Conservation (phyloP, 768 basidiomycete genomes). For the Sutorius australiensis region DNA sequence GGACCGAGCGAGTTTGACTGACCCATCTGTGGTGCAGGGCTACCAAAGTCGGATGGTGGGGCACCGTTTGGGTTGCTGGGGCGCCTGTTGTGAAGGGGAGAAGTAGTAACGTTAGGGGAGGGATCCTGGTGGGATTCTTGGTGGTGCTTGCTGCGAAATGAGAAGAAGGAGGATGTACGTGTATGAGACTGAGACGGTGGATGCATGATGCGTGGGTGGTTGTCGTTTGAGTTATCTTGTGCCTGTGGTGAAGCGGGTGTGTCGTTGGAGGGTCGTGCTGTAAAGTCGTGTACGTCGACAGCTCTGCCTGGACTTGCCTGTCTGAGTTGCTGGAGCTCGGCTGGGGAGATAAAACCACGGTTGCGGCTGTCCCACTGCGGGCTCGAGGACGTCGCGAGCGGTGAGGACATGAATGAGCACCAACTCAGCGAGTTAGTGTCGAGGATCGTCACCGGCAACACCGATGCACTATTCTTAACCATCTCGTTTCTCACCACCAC, state of each 20-base stretch:
- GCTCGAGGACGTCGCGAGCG: constrained; percentile 25
- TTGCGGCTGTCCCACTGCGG: constrained; percentile 36
- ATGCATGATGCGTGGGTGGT: constrained; percentile 25
- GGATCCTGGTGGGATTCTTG: constrained; percentile 14
- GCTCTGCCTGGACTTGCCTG: constrained; percentile 31
- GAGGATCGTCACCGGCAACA: constrained; percentile 8
- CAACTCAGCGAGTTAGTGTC: not conserved
- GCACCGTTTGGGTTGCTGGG: constrained; percentile 13
- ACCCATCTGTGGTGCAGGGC: constrained; percentile 29
- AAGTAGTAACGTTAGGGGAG: constrained; percentile 16
- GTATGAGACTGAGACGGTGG: constrained; percentile 36
- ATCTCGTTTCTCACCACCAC: not conserved
- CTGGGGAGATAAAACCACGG: constrained; percentile 34
- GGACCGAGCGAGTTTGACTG: constrained; percentile 33
- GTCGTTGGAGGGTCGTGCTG: constrained; percentile 26
- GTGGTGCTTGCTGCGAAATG: constrained; percentile 45
- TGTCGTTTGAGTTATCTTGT: constrained; percentile 19
- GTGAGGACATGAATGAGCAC: constrained; percentile 11
- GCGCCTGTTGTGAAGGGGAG: constrained; percentile 12
- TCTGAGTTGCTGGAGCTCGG: constrained; percentile 32
- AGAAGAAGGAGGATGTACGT: constrained; percentile 64
- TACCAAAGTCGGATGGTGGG: constrained; percentile 19
- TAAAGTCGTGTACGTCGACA: constrained; percentile 32
- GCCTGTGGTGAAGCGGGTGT: constrained; percentile 4
- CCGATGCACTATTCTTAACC: not conserved